Evolutionary conservation across 495 filamentous ascomycete genomes (phyloP).

Genomic region (Penicillium waksmanii): DNA sequence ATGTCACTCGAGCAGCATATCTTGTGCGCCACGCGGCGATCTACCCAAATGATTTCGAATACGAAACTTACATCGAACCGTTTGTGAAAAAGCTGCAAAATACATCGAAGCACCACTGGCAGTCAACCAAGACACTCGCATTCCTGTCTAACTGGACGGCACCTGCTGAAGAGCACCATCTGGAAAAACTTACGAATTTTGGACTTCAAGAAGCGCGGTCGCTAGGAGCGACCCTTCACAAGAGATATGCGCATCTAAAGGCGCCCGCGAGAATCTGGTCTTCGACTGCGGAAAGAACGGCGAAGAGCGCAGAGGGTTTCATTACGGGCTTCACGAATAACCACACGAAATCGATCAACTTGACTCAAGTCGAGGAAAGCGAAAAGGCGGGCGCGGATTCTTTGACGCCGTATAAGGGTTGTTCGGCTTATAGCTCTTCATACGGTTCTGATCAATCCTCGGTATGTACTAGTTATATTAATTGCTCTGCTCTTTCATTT

Average conservation of each 20-base stretch:
- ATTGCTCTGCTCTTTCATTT: no score
- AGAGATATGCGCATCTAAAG: slow-evolving; percentile 18
- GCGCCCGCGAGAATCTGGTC: slow-evolving; percentile 23
- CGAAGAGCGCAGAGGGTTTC: slow-evolving; percentile 25
- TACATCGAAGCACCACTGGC: slow-evolving; percentile 21
- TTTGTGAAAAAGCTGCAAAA: slow-evolving; percentile 27
- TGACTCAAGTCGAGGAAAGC: slow-evolving; percentile 21
- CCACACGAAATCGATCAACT: slow-evolving; percentile 16
- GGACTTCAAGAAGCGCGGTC: slow-evolving; percentile 23
- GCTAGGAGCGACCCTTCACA: slow-evolving; percentile 14
- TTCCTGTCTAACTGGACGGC: slow-evolving; percentile 28
- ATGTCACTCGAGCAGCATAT: slow-evolving; percentile 27
- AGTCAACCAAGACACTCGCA: slow-evolving; percentile 8
- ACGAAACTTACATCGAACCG: slow-evolving; percentile 27
- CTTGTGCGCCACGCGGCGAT: slow-evolving; percentile 33
- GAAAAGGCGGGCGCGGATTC: slow-evolving; percentile 26
- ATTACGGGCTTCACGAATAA: slow-evolving; percentile 25
- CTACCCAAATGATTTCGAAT: slow-evolving; percentile 34
- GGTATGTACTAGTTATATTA: slow-evolving; percentile 5
- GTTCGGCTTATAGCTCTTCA: slow-evolving; percentile 24
- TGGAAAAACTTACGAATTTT: slow-evolving; percentile 28
- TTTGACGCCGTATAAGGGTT: slow-evolving; percentile 30
- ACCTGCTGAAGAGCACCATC: slow-evolving; percentile 20
- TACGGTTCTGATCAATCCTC: slow-evolving; percentile 27
- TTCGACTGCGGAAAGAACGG: slow-evolving; percentile 21